phyloP scores from a whole-genome alignment of 345 rosid species.

The Eucalyptus albens region DNA sequence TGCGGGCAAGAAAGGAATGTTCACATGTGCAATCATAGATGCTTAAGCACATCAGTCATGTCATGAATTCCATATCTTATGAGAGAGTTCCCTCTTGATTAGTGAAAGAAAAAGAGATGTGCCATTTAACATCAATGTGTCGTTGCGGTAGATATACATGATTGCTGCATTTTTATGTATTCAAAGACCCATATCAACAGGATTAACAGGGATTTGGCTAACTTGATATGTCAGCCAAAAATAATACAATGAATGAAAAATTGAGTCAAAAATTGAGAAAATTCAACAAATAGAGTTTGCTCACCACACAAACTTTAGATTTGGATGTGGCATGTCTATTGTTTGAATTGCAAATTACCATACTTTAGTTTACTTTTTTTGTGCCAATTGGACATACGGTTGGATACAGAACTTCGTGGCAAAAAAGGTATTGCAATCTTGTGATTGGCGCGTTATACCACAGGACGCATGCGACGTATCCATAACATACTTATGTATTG shows the following conservation, averaged over 20 bases:
- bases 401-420: background rate
- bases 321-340: background rate
- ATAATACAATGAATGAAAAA: background rate
- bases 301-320: background rate
- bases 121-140: background rate
- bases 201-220: background rate
- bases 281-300: background rate
- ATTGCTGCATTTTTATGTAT: background rate
- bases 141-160: background rate
- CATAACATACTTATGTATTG: background rate
- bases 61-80: background rate
- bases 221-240: background rate
- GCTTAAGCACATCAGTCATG: background rate
- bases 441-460: background rate
- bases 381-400: background rate
- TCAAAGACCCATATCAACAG: background rate
- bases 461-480: background rate
- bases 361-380: background rate
- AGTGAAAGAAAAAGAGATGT: background rate
- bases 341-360: background rate
- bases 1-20: background rate
- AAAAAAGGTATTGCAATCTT: background rate
- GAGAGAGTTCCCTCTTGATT: background rate
- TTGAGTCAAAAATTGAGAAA: background rate
- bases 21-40: background rate